Base-by-base conservation (phyloP, 345 rosid species). In the Linum usitatissimum region DNA sequence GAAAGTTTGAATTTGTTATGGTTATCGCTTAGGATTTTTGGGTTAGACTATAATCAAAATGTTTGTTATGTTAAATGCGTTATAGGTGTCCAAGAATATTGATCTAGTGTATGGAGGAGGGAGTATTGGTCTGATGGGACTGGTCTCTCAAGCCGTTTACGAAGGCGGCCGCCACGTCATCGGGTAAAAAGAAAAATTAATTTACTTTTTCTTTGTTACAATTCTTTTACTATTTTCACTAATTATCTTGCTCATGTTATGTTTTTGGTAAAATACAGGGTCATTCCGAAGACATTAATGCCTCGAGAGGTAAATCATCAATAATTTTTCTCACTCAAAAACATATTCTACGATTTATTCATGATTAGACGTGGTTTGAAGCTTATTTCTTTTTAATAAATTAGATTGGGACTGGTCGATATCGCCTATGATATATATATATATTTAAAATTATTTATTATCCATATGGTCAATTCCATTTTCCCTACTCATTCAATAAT, bases 251-350 rank as follows among this genome's bases (percentile, higher is more conserved):
- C 78, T 78, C 76, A 85, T 87, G 68, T 73, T 86, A 89, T 75
- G 65, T 53, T 71, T 34, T 4, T 34, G 1, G 38, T 34, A 34
- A 34, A 34, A 45, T 6, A 79, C 95, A 94, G 99, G 78, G 87
- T 94, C 71, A 94, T 94, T 83, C 99, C 99, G 85, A 90, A 88
- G 93, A 94, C 97, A 81, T 96, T 94, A 89, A 90, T 90, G 99
- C 99, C 96, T 80, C 92, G 93, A 86, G 97, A 94, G 99, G 99
- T 94, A 82, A 45, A 40, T 12, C 48, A 5, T 20, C 28, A 23
- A 23, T 23, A 0, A 23, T 23, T 23, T 23, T 23, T 23, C 28
- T 23, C 28, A 23, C 2, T 23, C 28, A 23, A 0, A 23, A 23
- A 23, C 28, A n/a, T n/a, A n/a, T n/a, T n/a, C n/a, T n/a, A n/a